Evolutionary conservation across 768 basidiomycete genomes (phyloP).

Genomic region (Macrolepiota albuminosa): DNA sequence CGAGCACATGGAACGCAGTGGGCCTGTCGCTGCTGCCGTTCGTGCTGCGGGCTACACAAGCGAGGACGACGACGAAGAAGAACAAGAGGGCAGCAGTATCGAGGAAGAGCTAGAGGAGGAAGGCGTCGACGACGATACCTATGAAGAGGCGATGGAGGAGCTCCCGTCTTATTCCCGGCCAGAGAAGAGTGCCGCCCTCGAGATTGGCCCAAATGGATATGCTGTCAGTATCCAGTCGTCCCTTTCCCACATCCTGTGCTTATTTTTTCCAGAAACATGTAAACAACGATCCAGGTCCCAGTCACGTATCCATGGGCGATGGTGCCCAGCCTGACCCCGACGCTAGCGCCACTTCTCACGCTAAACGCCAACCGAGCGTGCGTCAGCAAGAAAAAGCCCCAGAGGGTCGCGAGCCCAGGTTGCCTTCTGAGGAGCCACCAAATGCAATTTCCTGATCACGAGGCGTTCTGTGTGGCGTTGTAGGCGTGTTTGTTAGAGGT

Average conservation of each 20-base stretch:
- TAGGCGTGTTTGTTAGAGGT: no score
- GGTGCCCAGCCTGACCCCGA: slow-evolving; percentile 23
- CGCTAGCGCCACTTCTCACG: not conserved
- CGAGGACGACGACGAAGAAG: slow-evolving; percentile 66
- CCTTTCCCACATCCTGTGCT: not conserved
- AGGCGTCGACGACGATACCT: slow-evolving; percentile 35
- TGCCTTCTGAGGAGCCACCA: not conserved
- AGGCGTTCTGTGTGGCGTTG: no score
- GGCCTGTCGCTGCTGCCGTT: slow-evolving; percentile 91
- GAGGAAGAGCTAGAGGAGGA: slow-evolving; percentile 44
- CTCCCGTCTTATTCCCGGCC: slow-evolving; percentile 57
- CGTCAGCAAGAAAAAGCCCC: slow-evolving; percentile 75
- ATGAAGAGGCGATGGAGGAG: slow-evolving; percentile 33
- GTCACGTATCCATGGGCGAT: not conserved
- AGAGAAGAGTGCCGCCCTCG: slow-evolving; percentile 29
- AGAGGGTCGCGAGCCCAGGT: not conserved
- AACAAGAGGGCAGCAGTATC: slow-evolving; percentile 37
- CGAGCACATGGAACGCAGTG: slow-evolving; percentile 88
- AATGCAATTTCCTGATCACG: no score
- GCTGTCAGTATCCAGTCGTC: slow-evolving; percentile 39
- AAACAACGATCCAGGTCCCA: not conserved
- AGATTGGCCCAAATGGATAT: slow-evolving; percentile 53
- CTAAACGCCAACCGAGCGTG: slow-evolving; percentile 29
- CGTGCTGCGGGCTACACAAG: slow-evolving; percentile 83
- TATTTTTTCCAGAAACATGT: not conserved